Evolutionary conservation across 495 filamentous ascomycete species (phyloP).

Genomic region (Trypethelium eluteriae): DNA sequence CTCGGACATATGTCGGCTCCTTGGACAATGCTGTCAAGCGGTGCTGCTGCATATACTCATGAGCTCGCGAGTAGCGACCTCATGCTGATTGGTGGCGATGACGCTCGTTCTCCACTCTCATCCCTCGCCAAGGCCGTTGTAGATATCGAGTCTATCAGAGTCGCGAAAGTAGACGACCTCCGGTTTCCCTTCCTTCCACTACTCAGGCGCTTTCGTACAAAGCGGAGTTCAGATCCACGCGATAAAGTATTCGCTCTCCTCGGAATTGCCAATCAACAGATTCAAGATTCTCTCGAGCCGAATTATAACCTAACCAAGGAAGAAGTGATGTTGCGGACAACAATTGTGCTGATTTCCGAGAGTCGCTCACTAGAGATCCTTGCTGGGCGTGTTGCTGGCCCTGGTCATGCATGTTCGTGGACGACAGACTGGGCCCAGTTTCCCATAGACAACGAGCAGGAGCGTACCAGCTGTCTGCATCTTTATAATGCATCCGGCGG

Average conservation of each 20-base stretch:
- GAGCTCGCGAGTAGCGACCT: not conserved
- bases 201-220: not conserved
- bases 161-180: not conserved
- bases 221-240: not conserved
- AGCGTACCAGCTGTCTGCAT: not conserved
- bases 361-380: not conserved
- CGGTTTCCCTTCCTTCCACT: not conserved
- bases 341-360: not conserved
- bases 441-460: not conserved
- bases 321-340: not conserved
- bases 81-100: not conserved
- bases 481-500: not conserved
- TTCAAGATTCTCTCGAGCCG: not conserved
- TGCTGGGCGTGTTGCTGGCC: not conserved
- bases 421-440: not conserved
- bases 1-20: not conserved
- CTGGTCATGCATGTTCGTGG: not conserved
- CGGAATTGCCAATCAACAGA: not conserved
- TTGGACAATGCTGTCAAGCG: not conserved
- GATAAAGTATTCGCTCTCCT: not conserved
- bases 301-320: not conserved
- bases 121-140: not conserved
- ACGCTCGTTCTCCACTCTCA: not conserved
- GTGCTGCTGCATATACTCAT: not conserved
- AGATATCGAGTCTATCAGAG: not conserved